Base-by-base conservation (phyloP, 768 basidiomycete species). In the Auricularia cornea region DNA sequence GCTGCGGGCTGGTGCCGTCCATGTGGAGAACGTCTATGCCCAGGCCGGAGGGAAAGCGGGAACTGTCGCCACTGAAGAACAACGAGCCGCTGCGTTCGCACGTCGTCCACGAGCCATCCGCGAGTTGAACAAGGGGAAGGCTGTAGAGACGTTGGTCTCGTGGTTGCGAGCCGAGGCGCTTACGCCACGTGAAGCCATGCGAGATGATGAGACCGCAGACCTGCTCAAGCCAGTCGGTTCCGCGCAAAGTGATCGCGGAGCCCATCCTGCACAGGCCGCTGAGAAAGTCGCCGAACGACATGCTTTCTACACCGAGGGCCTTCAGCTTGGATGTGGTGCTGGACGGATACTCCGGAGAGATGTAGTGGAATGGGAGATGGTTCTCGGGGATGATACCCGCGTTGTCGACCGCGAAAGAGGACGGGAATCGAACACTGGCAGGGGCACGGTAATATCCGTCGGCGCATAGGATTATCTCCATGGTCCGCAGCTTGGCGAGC, bases 381-480 rank as follows among this genome's bases (percentile, higher is more conserved):
- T 28, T 16, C 30, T 28, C 26, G 14, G 54, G 54, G 23, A 57
- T 57, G 18, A 57, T 8, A 20, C 28, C 16, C 29, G 6, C 28
- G 6, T 26, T 26, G 10, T 26, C 23, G 26, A 10, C 26, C 10
- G 54, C 6, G 54, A 57, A 29, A 20, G 11, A 26, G 51, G 41
- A 2, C 48, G 65, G 52, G 2, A 66, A 52, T 12, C 64, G 51
- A 68, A 67, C 56, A 12, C 66, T 59, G 40, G 63, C 62, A 8
- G 70, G 65, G 8, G 20, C 51, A 28, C 31, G 62, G 11, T 66
- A 62, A 29, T 56, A 54, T 3, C 65, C 67, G 33, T 64, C 52
- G 20, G 48, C 26, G 28, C 63, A 63, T 18, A 64, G 67, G 51
- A 72, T 59, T 26, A 72, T 63, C n/a, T n/a, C 30, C 33, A 60